A percentile compares a stretch with the other conserved stretches of the same genome.
Evolutionary conservation across 345 rosid species (phyloP).

Genomic region (Rhodamnia argentea): DNA sequence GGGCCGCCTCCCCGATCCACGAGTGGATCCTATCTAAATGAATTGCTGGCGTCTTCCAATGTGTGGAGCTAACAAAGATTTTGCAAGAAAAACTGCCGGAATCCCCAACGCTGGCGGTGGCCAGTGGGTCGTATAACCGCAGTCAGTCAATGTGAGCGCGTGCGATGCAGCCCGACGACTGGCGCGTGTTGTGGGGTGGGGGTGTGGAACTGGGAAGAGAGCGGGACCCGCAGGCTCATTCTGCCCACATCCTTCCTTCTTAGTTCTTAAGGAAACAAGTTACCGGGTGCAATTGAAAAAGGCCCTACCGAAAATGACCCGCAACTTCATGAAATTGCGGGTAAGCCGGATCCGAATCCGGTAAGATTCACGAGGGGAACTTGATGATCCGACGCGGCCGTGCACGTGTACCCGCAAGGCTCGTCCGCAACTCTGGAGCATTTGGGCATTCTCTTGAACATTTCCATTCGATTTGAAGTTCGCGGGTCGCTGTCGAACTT

Average conservation of each 20-base stretch:
- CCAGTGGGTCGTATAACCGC: background rate
- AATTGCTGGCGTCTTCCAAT: background rate
- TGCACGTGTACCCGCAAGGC: background rate
- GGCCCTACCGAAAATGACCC: background rate
- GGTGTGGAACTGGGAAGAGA: background rate
- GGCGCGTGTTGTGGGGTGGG: background rate
- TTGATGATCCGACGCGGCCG: background rate
- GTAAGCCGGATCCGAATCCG: background rate
- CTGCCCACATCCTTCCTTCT: background rate
- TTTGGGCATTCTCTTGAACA: background rate
- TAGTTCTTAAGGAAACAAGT: background rate
- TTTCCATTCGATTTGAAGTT: background rate
- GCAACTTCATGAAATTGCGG: background rate
- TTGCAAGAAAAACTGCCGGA: background rate
- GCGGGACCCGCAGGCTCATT: background rate
- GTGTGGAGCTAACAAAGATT: background rate
- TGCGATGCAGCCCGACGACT: background rate
- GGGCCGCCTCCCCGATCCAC: background rate
- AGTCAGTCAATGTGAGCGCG: background rate
- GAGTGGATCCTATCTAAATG: background rate
- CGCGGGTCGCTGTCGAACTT: background rate
- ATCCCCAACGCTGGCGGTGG: background rate
- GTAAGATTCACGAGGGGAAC: background rate
- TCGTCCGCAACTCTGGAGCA: background rate
- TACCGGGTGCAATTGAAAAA: background rate